Evolutionary conservation across 2,329 filamentous ascomycete species (phyloP).

Genomic region (Zymoseptoria brevis): DNA sequence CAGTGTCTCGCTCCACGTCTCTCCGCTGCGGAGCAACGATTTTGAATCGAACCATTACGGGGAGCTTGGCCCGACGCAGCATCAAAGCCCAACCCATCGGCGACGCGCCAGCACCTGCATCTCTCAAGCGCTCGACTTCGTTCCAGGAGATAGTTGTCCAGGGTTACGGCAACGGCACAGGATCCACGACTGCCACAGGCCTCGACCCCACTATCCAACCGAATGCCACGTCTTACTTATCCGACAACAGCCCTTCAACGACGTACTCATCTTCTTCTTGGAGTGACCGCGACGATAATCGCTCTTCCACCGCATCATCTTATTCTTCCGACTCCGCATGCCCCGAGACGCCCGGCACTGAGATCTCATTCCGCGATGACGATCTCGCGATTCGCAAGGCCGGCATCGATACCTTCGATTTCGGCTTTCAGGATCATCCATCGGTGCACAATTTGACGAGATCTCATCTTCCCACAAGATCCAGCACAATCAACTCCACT

Average conservation of each 20-base stretch:
- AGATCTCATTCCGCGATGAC: not conserved
- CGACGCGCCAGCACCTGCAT: slow-evolving; percentile 24
- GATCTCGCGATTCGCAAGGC: not conserved
- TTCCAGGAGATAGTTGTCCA: slow-evolving; percentile 34
- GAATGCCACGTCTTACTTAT: not conserved
- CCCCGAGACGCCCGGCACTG: not conserved
- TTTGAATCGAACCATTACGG: slow-evolving; percentile 23
- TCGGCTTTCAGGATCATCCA: not conserved
- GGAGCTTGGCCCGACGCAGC: slow-evolving; percentile 21
- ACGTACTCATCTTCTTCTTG: not conserved
- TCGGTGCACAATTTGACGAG: not conserved
- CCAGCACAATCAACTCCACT: not conserved
- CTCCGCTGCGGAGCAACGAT: slow-evolving; percentile 29
- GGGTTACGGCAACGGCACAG: slow-evolving; percentile 31
- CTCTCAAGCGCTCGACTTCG: slow-evolving; percentile 18
- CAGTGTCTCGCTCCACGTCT: slow-evolving; percentile 28
- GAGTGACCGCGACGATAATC: not conserved
- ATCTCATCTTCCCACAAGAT: not conserved
- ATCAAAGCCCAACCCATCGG: slow-evolving; percentile 7
- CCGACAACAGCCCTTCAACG: not conserved
- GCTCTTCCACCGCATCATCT: not conserved
- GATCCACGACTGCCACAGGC: not conserved
- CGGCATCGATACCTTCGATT: not conserved
- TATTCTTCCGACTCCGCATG: not conserved
- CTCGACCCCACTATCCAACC: not conserved